A percentile compares a stretch with the other conserved stretches of the same genome.
Conservation (phyloP, 768 basidiomycete genomes). For the Leccinum subtestaceum region DNA sequence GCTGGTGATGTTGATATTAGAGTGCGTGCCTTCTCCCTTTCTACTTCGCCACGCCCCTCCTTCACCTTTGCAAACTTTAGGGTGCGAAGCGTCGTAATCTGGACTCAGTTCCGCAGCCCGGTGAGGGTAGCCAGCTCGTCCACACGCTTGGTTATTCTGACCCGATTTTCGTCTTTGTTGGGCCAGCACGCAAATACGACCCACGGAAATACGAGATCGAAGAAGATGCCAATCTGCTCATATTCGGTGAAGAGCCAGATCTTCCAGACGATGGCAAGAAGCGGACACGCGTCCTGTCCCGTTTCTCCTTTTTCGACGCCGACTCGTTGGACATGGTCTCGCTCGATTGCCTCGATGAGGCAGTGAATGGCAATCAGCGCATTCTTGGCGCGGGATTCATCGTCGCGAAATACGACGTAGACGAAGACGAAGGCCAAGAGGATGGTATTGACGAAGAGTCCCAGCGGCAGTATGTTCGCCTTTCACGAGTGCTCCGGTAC, state of each 20-base stretch:
- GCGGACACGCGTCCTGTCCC: constrained; percentile 54
- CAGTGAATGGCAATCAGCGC: constrained; percentile 33
- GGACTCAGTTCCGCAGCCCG: constrained; percentile 14
- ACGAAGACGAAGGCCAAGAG: constrained; percentile 65
- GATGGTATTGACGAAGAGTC: constrained; percentile 40
- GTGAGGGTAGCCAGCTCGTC: constrained; percentile 11
- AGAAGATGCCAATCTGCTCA: constrained; percentile 37
- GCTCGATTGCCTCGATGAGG: not conserved
- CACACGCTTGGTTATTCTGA: not conserved
- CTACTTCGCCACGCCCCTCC: not conserved
- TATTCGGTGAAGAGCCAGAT: constrained; percentile 43
- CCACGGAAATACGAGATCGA: constrained; percentile 29
- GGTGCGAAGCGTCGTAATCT: constrained; percentile 28
- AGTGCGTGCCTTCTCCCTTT: constrained; percentile 12
- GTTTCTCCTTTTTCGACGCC: constrained; percentile 63
- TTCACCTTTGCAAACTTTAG: constrained; percentile 6
- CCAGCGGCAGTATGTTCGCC: constrained; percentile 40
- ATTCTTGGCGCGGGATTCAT: constrained; percentile 60
- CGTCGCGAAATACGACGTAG: constrained; percentile 43
- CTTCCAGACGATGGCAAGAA: constrained; percentile 40
- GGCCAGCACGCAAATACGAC: constrained; percentile 40
- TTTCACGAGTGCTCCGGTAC: constrained; percentile 47
- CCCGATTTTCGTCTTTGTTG: not conserved
- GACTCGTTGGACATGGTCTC: constrained; percentile 44
- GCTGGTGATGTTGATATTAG: constrained; percentile 7